Evolutionary conservation across 2,329 filamentous ascomycete species (phyloP).

Genomic region (Pseudonectria foliicola): DNA sequence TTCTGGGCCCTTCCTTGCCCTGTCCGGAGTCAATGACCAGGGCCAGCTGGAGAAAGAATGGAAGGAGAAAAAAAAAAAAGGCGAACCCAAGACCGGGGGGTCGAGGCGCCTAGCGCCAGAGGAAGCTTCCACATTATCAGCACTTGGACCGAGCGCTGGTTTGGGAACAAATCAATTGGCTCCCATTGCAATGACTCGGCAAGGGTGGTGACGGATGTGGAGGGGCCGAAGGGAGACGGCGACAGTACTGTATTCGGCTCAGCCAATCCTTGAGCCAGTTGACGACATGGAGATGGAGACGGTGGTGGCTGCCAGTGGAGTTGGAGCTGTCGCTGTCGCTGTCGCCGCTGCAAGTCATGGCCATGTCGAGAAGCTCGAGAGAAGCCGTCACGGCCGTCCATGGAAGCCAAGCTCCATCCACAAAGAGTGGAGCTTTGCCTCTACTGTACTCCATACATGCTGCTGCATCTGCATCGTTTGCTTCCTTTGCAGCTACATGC

Average conservation of each 20-base stretch:
- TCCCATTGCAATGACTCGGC: slow-evolving; percentile 25
- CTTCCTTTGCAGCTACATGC: too few relatives aligned
- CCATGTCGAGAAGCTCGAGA: too few relatives aligned
- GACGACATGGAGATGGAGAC: not conserved
- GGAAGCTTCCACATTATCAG: slow-evolving; percentile 12
- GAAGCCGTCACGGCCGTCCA: too few relatives aligned
- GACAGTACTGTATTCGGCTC: not conserved
- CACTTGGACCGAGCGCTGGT: slow-evolving; percentile 18
- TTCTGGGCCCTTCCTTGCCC: too few relatives aligned
- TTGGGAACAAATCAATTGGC: slow-evolving; percentile 22
- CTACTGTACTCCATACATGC: too few relatives aligned
- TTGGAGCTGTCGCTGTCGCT: slow-evolving; percentile 14
- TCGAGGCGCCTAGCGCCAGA: slow-evolving; percentile 1
- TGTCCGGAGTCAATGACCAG: too few relatives aligned
- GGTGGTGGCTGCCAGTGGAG: slow-evolving; percentile 9
- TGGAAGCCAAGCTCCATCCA: too few relatives aligned
- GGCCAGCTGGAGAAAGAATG: not conserved
- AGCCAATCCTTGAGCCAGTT: too few relatives aligned
- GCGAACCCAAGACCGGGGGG: not conserved
- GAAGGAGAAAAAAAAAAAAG: not conserved
- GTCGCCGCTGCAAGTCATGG: not conserved
- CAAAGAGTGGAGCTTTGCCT: too few relatives aligned
- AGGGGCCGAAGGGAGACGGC: slow-evolving; percentile 8
- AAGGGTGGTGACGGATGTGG: slow-evolving; percentile 16
- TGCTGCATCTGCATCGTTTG: too few relatives aligned